These are phyloP conservation scores for Didymella pomorum DNA, from an alignment of 2,329 filamentous ascomycete genomes.

Conservation along the genomic window DNA sequence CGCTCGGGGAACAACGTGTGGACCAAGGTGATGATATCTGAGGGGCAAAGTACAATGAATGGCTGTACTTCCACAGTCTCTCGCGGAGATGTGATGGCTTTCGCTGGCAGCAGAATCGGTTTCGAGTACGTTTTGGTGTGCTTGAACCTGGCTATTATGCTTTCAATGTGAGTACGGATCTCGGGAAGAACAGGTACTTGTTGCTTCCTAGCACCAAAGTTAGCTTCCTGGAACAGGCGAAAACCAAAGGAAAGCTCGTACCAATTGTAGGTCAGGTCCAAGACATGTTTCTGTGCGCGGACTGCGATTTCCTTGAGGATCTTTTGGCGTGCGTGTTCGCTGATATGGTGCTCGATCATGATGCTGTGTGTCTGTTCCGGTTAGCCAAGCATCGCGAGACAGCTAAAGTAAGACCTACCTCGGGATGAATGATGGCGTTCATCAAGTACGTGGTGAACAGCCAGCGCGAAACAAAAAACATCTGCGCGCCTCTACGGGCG, in stretches of 20 bases:
- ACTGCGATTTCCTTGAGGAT: constrained; percentile 77
- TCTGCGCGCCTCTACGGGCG: constrained; percentile 74
- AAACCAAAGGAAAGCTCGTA: constrained; percentile 55
- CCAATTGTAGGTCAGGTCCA: constrained; percentile 75
- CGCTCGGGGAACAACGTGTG: constrained; percentile 84
- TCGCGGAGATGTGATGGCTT: constrained; percentile 74
- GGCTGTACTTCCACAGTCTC: constrained; percentile 82
- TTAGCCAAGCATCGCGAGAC: constrained; percentile 42
- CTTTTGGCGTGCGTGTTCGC: constrained; percentile 84
- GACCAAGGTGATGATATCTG: constrained; percentile 80
- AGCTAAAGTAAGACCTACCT: constrained; percentile 62
- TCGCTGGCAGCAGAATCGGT: constrained; percentile 72
- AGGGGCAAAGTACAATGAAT: constrained; percentile 79
- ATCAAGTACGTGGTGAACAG: constrained; percentile 89
- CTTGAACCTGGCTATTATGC: constrained; percentile 71
- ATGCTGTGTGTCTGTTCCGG: constrained; percentile 62
- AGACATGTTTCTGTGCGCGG: constrained; percentile 79
- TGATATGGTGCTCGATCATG: constrained; percentile 90
- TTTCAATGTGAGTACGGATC: constrained; percentile 74
- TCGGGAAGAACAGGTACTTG: constrained; percentile 68
- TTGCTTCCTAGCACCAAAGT: constrained; percentile 58
- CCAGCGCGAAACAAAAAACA: constrained; percentile 89
- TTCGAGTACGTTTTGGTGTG: constrained; percentile 53
- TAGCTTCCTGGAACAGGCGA: constrained; percentile 29
- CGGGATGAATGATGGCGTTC: constrained; percentile 85